phyloP scores from a whole-genome alignment of 768 basidiomycete genomes.

The Amanita polypyramis region DNA sequence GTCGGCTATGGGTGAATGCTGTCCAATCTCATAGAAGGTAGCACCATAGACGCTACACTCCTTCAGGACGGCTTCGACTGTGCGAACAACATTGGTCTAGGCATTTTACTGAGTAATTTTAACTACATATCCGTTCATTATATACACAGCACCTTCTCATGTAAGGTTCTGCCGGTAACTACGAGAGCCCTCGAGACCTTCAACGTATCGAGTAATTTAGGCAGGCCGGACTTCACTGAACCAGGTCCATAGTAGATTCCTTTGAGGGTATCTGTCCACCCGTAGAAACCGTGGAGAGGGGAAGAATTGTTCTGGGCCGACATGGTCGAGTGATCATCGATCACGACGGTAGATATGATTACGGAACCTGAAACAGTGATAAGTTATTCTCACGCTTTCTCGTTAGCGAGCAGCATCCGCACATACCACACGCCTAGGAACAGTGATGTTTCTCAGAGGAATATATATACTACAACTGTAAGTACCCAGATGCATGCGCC shows the following conservation, averaged over 20 bases:
- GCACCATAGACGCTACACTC: slow-evolving; percentile 32
- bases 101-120: not conserved
- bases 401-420: too few species aligned
- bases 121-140: not conserved
- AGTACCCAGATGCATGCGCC: not conserved
- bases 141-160: slow-evolving; percentile 39
- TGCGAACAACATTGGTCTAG: slow-evolving; percentile 13
- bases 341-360: too few species aligned
- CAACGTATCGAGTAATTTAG: slow-evolving; percentile 43
- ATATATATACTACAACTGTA: not conserved
- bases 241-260: slow-evolving; percentile 69
- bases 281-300: slow-evolving; percentile 29
- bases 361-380: too few species aligned
- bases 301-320: too few species aligned
- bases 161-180: slow-evolving; percentile 61
- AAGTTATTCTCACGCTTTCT: too few species aligned
- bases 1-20: slow-evolving; percentile 61
- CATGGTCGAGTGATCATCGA: too few species aligned
- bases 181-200: slow-evolving; percentile 55
- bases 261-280: slow-evolving; percentile 58
- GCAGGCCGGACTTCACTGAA: slow-evolving; percentile 48
- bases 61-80: slow-evolving; percentile 45
- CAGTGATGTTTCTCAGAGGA: too few species aligned
- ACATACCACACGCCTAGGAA: too few species aligned
- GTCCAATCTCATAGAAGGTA: slow-evolving; percentile 39